Percentiles rank a stretch among this genome's conserved stretches.
phyloP scores from a whole-genome alignment of 2,329 filamentous ascomycete genomes.

The Fusarium sp. region DNA sequence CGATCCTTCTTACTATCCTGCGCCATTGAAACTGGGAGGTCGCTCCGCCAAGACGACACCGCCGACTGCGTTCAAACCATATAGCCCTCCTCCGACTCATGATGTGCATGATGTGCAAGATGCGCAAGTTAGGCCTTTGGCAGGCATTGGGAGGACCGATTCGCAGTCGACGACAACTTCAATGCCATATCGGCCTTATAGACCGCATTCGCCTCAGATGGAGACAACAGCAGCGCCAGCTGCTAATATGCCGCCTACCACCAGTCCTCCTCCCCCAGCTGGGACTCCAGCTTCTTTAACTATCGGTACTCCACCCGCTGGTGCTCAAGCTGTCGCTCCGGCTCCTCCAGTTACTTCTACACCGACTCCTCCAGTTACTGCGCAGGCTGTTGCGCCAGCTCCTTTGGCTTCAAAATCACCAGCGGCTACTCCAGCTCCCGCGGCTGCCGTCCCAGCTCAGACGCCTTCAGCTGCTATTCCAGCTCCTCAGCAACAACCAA shows the following conservation, averaged over 20 bases:
- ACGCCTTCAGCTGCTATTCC: not conserved
- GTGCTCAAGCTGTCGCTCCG: not conserved
- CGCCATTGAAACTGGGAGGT: conserved; percentile 44
- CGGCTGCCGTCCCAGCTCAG: not conserved
- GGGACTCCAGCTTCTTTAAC: conserved; percentile 1
- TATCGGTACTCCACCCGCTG: not conserved
- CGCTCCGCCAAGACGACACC: conserved; percentile 38
- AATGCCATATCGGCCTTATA: conserved; percentile 47
- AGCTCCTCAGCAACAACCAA: conserved; percentile 19
- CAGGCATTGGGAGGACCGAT: conserved; percentile 22
- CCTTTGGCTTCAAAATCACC: not conserved
- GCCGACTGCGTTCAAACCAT: conserved; percentile 43
- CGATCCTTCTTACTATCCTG: conserved; percentile 37
- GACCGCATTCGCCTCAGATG: conserved; percentile 36
- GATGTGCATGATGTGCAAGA: conserved; percentile 17
- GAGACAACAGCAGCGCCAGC: conserved; percentile 6
- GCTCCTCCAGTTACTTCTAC: conserved; percentile 2
- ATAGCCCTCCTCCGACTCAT: conserved; percentile 40
- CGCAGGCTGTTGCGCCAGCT: not conserved
- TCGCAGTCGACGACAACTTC: conserved; percentile 38
- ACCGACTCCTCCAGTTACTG: not conserved
- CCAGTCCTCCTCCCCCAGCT: conserved; percentile 14
- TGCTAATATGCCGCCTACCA: conserved; percentile 9
- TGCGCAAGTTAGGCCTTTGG: conserved; percentile 15
- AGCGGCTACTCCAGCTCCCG: not conserved